phyloP scores from a whole-genome alignment of 345 rosid genomes.

The Ceriops zippeliana region DNA sequence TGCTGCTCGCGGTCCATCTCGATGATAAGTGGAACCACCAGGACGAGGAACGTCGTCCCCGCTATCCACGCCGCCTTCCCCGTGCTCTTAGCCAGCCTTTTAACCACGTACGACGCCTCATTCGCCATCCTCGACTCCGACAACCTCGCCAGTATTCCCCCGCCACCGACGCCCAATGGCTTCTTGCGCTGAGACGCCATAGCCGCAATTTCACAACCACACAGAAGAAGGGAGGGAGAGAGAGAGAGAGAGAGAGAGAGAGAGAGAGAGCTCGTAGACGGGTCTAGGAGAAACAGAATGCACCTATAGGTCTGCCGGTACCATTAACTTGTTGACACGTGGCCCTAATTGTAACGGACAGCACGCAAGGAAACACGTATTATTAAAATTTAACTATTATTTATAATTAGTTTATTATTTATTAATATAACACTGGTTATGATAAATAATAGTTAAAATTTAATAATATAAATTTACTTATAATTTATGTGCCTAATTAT shows the following conservation, averaged over 20 bases:
- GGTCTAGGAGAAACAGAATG: not conserved
- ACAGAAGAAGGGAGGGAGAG: not conserved
- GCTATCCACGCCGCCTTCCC: slow-evolving; percentile 41
- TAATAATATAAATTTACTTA: too few species aligned
- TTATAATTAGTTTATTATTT: too few species aligned
- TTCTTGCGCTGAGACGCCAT: slow-evolving; percentile 28
- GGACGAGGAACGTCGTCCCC: slow-evolving; percentile 44
- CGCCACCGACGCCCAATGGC: slow-evolving; percentile 2
- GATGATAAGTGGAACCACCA: slow-evolving; percentile 60
- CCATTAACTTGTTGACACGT: not conserved
- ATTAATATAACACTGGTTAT: too few species aligned
- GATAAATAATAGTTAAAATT: too few species aligned
- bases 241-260: not conserved
- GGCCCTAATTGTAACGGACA: too few species aligned
- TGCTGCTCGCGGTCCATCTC: slow-evolving; percentile 70
- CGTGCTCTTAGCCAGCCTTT: slow-evolving; percentile 42
- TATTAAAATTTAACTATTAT: too few species aligned
- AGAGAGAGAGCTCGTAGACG: not conserved
- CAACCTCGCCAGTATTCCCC: slow-evolving; percentile 23
- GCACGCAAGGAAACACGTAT: too few species aligned
- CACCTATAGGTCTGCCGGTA: not conserved
- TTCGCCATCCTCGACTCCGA: slow-evolving; percentile 25
- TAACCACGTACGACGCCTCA: slow-evolving; percentile 21
- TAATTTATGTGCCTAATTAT: too few species aligned
- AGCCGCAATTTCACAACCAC: too few species aligned